Base-by-base conservation (phyloP, 441 rosid genomes). In the Pelargonium myrrhifolium region DNA sequence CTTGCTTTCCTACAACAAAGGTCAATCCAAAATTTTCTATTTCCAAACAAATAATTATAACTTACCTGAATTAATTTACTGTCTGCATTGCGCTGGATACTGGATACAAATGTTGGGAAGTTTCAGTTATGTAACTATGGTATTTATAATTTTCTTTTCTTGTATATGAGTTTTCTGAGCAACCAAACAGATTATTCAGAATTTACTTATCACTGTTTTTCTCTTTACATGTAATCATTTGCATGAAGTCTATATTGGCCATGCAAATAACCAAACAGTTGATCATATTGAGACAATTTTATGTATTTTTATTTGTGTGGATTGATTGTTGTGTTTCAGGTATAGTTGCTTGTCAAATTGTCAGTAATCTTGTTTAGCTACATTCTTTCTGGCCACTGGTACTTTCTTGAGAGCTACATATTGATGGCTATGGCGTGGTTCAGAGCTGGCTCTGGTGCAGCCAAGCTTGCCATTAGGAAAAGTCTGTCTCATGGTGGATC, bases 391-490 rank as follows among this genome's bases (percentile, higher is more conserved):
- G 12, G 28, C 28, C 28, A 24, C 28, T 24, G 28, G 58, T n/a
- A n/a, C n/a, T 28, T 28, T 28, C 35, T 28, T 3, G 35, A 7
- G 59, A 53, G 22, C 59, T 53, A 17, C 59, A 53, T 4, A 71
- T 70, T 70, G 72, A 72, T 56, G 66, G 69, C 63, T 28, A 86
- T 93, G 99, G 83, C 83, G 70, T 91, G 92, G 99, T 81, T 88
- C 71, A 82, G 92, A 80, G 92, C 89, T 72, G 82, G 96, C 60
- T 79, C 96, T 11, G 72, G 80, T 67, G 72, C 82, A 8, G 87
- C 92, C 28, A 87, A 81, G 86, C 82, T 83, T 73, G 88, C 90
- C 39, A 82, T 86, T n/a, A 75, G 80, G 80, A 93, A 87, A 83
- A 80, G 84, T 67, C 55, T 93, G 68, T 81, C 86, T 39, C 92